Percentiles rank a stretch among this genome's conserved stretches.
Conservation (phyloP, 1,284 basidiomycete genomes). For the Papiliotrema terrestris region DNA sequence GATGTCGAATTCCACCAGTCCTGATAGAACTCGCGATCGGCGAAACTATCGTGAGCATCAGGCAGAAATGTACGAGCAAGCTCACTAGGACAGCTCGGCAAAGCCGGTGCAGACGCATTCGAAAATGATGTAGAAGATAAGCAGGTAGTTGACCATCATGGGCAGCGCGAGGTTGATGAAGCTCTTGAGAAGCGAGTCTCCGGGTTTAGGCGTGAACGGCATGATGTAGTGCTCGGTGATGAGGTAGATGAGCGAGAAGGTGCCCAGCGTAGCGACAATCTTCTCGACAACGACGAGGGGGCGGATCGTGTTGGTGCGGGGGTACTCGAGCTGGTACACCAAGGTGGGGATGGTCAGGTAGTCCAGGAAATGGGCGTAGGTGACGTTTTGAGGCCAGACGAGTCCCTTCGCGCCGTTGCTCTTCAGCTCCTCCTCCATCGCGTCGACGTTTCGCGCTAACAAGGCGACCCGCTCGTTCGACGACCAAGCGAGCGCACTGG, state of each 20-base stretch:
- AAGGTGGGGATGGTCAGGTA: constrained; percentile 90
- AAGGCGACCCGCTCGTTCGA: constrained; percentile 64
- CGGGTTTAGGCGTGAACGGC: constrained; percentile 65
- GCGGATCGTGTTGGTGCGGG: constrained; percentile 78
- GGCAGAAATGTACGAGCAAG: constrained; percentile 3
- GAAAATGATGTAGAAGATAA: constrained; percentile 51
- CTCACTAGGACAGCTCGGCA: constrained; percentile 82
- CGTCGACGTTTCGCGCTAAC: constrained; percentile 71
- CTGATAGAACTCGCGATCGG: constrained; percentile 94
- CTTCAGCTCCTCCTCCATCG: constrained; percentile 71
- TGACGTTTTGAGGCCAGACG: constrained; percentile 83
- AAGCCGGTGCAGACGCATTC: constrained; percentile 96
- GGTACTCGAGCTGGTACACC: constrained; percentile 95
- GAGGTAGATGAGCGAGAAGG: constrained; percentile 83
- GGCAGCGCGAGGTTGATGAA: constrained; percentile 85
- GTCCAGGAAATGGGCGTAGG: constrained; percentile 75
- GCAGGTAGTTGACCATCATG: constrained; percentile 68
- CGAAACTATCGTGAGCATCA: constrained; percentile 60
- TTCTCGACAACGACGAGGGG: constrained; percentile 93
- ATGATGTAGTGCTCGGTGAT: constrained; percentile 93
- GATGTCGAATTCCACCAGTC: constrained; percentile 98
- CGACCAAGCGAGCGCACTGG: constrained; percentile 66
- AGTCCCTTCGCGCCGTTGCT: constrained; percentile 60
- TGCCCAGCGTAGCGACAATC: constrained; percentile 89
- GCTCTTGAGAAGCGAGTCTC: constrained; percentile 67